Percentiles rank a stretch among this genome's conserved stretches.
These are phyloP conservation scores for Naumovozyma castellii DNA, from an alignment of 805 yeast species.

Conservation along the genomic window DNA sequence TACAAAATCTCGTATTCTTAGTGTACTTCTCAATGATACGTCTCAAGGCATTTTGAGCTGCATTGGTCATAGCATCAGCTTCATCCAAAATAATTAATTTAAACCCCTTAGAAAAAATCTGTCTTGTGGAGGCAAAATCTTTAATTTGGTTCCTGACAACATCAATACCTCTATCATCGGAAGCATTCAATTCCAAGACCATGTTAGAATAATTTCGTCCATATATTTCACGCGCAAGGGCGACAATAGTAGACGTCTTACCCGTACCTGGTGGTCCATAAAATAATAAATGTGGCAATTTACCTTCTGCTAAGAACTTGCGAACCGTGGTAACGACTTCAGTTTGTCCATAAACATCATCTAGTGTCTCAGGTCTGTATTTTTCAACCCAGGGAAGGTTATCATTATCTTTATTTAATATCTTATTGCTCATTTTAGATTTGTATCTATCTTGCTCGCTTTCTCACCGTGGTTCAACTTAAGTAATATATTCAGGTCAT, in stretches of 20 bases:
- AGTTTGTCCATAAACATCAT: constrained; percentile 86
- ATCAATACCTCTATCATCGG: constrained; percentile 95
- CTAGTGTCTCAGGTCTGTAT: constrained; percentile 76
- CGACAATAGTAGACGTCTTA: constrained; percentile 80
- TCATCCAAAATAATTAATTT: constrained; percentile 89
- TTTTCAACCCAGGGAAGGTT: constrained; percentile 90
- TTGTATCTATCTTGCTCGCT: constrained; percentile 1
- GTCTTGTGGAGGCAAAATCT: constrained; percentile 91
- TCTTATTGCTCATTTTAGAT: background rate
- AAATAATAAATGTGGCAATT: constrained; percentile 82
- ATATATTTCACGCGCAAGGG: constrained; percentile 77
- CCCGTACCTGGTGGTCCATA: constrained; percentile 97
- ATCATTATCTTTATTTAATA: constrained; percentile 25
- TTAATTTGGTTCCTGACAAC: constrained; percentile 97
- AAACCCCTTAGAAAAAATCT: constrained; percentile 78
- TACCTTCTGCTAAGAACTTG: constrained; percentile 72
- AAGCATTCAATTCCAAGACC: constrained; percentile 92
- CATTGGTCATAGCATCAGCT: constrained; percentile 89
- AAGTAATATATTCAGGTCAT: too few species aligned
- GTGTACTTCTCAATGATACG: constrained; percentile 83
- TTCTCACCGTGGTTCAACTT: background rate
- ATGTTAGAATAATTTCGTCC: constrained; percentile 76
- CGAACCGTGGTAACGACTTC: constrained; percentile 79
- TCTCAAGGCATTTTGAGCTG: constrained; percentile 75
- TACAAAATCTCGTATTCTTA: constrained; percentile 89